A percentile compares a stretch with the other conserved stretches of the same genome.
Conservation (phyloP, 352 stramenopile species). For the Globisporangium apiculatum region DNA sequence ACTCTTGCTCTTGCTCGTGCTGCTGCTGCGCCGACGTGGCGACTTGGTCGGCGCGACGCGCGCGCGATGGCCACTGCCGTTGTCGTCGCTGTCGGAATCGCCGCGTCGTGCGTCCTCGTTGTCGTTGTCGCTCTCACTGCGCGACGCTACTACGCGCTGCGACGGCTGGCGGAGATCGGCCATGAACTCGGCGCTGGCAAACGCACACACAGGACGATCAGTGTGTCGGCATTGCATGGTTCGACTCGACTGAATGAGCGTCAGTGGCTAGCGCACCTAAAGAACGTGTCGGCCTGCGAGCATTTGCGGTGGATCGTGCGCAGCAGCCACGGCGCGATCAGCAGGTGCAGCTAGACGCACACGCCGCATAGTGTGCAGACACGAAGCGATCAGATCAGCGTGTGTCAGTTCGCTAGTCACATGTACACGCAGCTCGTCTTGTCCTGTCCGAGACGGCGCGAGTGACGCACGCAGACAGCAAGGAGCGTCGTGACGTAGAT, state of each 20-base stretch:
- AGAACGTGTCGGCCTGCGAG: conserved; percentile 62
- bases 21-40: conserved; percentile 7
- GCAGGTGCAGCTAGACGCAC: conserved; percentile 38
- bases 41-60: conserved; percentile 15
- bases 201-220: not conserved
- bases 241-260: no score
- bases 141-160: conserved; percentile 9
- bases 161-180: conserved; percentile 25
- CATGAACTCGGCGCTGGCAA: conserved; percentile 47
- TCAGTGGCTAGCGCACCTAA: conserved; percentile 19
- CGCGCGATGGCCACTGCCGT: conserved; percentile 4
- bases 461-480: conserved; percentile 37
- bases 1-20: not conserved
- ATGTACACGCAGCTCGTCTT: no score
- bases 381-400: no score
- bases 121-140: conserved; percentile 14
- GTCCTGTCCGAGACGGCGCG: not conserved
- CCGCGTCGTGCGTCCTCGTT: conserved; percentile 11
- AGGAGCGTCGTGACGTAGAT: conserved; percentile 62
- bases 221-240: no score
- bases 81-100: conserved; percentile 9
- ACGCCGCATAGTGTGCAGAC: no score
- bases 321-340: conserved; percentile 51
- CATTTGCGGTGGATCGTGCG: conserved; percentile 63
- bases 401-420: no score